Percentiles rank a stretch among this genome's conserved stretches.
Conservation (phyloP, 2,329 filamentous ascomycete species). For the Phoma herbarum region DNA sequence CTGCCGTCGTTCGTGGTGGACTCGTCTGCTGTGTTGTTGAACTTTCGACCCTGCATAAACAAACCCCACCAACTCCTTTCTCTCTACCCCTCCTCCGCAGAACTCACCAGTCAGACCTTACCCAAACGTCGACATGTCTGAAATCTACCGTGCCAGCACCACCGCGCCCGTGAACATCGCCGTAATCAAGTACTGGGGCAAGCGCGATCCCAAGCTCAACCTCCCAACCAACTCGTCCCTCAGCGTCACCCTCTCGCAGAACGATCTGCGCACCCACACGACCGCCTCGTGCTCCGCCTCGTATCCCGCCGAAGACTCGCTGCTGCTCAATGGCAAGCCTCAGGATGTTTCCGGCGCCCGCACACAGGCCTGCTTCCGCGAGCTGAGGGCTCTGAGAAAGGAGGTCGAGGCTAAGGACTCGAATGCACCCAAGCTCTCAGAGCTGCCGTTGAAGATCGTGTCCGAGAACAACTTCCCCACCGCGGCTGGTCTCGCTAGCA, state of each 20-base stretch:
- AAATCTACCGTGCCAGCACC: conserved; percentile 89
- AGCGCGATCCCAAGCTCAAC: conserved; percentile 92
- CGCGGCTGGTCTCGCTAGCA: conserved; percentile 80
- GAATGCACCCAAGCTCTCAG: conserved; percentile 82
- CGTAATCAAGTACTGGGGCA: conserved; percentile 99
- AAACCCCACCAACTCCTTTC: conserved; percentile 31
- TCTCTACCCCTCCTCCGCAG: conserved; percentile 17
- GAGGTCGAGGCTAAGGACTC: conserved; percentile 76
- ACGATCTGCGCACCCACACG: conserved; percentile 92
- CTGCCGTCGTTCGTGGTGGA: background rate
- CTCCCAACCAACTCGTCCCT: conserved; percentile 98
- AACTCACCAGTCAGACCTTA: conserved; percentile 10
- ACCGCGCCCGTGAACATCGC: conserved; percentile 98
- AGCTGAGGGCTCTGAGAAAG: conserved; percentile 79
- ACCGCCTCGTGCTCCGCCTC: conserved; percentile 86
- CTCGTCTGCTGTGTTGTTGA: conserved; percentile 11
- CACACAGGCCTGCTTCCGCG: conserved; percentile 93
- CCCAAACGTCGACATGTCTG: conserved; percentile 48
- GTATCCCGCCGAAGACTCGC: conserved; percentile 72
- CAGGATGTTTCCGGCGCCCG: conserved; percentile 88
- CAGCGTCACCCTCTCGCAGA: conserved; percentile 93
- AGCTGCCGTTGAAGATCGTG: conserved; percentile 81
- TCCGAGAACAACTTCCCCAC: conserved; percentile 99
- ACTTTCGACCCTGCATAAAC: conserved; percentile 40
- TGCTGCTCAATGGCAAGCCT: conserved; percentile 82